phyloP scores from a whole-genome alignment of 257 asterid species.

The Coffea canephora region DNA sequence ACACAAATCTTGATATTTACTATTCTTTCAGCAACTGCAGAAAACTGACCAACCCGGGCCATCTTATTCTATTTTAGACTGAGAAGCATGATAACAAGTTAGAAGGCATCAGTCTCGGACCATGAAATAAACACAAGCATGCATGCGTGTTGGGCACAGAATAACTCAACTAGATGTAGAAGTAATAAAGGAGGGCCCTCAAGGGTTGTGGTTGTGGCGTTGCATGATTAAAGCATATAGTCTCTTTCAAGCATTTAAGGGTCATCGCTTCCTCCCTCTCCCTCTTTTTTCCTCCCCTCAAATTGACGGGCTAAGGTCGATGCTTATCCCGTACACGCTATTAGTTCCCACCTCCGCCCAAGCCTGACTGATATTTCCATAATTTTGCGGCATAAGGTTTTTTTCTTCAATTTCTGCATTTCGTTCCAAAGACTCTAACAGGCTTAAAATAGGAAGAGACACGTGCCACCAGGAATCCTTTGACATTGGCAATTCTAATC shows the following conservation, averaged over 20 bases:
- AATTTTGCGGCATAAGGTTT: not conserved
- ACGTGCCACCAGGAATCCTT: not conserved
- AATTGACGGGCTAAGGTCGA: not conserved
- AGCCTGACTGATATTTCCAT: constrained; percentile 5
- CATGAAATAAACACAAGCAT: not conserved
- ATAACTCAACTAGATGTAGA: not conserved
- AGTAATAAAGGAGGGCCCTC: not conserved
- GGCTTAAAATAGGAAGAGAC: not conserved
- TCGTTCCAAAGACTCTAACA: no score
- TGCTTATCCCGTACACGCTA: constrained; percentile 2
- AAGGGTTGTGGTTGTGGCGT: constrained; percentile 25
- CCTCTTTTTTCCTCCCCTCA: not conserved
- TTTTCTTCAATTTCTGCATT: not conserved
- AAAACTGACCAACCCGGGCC: not conserved
- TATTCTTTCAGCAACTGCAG: not conserved
- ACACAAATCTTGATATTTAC: not conserved
- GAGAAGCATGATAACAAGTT: not conserved
- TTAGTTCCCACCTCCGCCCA: not conserved
- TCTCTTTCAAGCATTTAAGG: constrained; percentile 27
- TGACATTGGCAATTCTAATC: constrained; percentile 1
- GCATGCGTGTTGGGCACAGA: not conserved
- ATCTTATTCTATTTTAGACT: not conserved
- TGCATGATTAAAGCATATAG: constrained; percentile 20
- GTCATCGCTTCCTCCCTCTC: not conserved
- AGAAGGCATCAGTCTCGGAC: not conserved